A percentile compares a stretch with the other conserved stretches of the same genome.
These are phyloP conservation scores for Bruguiera sexangula DNA, from an alignment of 345 rosid genomes.

Conservation along the genomic window DNA sequence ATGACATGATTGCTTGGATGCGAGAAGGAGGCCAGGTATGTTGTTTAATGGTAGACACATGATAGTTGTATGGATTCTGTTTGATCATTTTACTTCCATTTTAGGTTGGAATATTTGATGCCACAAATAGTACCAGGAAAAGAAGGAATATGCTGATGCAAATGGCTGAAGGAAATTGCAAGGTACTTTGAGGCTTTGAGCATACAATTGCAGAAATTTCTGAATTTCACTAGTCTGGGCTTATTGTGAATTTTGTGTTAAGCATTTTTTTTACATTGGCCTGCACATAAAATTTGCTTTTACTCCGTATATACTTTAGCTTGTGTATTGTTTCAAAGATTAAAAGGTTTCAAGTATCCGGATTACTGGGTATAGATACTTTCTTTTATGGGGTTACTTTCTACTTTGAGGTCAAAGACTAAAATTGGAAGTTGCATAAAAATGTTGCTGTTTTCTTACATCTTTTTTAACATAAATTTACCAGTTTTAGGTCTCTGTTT, in stretches of 20 bases:
- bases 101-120: conserved; percentile 99
- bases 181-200: conserved; percentile 50
- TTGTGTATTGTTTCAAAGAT: not conserved
- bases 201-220: not conserved
- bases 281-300: not conserved
- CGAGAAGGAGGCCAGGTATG: conserved; percentile 98
- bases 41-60: conserved; percentile 18
- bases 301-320: not conserved
- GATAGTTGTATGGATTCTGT: conserved; percentile 10
- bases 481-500: no score
- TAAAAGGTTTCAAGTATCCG: not conserved
- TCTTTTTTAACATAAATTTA: no score
- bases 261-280: not conserved
- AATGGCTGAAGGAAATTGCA: conserved; percentile 99
- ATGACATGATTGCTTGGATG: conserved; percentile 99
- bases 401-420: no score
- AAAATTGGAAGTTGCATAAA: no score
- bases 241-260: conserved; percentile 14
- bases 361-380: not conserved
- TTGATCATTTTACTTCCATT: conserved; percentile 24
- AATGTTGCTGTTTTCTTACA: no score
- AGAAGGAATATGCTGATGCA: conserved; percentile 98
- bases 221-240: conserved; percentile 5
- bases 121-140: conserved; percentile 79
- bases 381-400: not conserved